Percentiles rank a stretch among this genome's conserved stretches.
phyloP scores from a whole-genome alignment of 805 yeast genomes.

The Candida vaughaniae region DNA sequence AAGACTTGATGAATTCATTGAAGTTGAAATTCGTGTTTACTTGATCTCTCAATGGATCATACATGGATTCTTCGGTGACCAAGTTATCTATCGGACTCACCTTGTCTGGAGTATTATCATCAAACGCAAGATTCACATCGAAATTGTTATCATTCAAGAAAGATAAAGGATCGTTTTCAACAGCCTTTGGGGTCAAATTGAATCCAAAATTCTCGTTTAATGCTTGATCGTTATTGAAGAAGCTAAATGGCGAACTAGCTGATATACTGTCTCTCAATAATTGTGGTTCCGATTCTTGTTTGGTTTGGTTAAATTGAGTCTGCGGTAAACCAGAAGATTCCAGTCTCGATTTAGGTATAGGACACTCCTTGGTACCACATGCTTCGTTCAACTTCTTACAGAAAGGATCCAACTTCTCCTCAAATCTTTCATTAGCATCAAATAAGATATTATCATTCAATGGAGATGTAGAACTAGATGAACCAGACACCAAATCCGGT shows the following conservation, averaged over 20 bases:
- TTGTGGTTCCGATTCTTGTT: neutral
- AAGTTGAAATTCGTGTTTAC: conserved; percentile 34
- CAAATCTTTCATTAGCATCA: conserved; percentile 45
- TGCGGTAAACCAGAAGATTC: neutral
- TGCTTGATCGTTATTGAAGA: conserved; percentile 12
- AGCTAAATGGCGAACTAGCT: conserved; percentile 5
- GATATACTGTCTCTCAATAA: neutral
- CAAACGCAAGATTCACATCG: conserved; percentile 56
- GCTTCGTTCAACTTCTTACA: conserved; percentile 76
- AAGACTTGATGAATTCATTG: conserved; percentile 36
- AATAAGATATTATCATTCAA: conserved; percentile 35
- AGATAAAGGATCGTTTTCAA: conserved; percentile 41
- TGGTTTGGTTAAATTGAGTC: neutral
- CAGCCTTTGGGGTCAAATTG: conserved; percentile 12
- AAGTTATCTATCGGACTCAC: conserved; percentile 42
- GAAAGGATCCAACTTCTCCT: conserved; percentile 71
- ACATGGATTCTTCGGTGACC: conserved; percentile 55
- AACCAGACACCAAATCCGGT: conserved; percentile 37
- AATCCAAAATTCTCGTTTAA: conserved; percentile 13
- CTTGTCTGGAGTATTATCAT: conserved; percentile 15
- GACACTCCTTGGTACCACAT: conserved; percentile 74
- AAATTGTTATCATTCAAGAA: conserved; percentile 49
- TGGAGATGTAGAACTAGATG: conserved; percentile 36
- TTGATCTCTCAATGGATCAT: conserved; percentile 49
- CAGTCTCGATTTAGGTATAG: conserved; percentile 52